These are phyloP conservation scores for Podospora fimiseda DNA, from an alignment of 495 filamentous ascomycete species.

Conservation along the genomic window DNA sequence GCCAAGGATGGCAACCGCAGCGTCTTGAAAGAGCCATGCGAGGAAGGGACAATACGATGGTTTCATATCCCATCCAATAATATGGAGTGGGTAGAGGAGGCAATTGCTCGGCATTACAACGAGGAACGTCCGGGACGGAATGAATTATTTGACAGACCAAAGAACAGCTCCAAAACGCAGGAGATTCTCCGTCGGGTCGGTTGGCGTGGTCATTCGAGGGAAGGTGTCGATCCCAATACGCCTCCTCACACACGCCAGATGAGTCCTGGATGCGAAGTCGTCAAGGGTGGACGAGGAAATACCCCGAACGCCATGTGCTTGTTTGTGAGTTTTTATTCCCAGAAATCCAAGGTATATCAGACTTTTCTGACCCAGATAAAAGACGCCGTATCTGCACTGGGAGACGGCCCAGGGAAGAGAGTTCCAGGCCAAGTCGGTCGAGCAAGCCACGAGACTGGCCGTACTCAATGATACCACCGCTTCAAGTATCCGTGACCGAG, in stretches of 20 bases:
- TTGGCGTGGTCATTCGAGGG: conserved; percentile 11
- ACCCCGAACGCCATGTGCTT: conserved; percentile 8
- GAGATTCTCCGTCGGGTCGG: conserved; percentile 12
- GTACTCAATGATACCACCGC: conserved; percentile 2
- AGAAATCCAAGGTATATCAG: no score
- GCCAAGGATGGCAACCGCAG: conserved; percentile 7
- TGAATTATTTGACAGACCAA: conserved; percentile 12
- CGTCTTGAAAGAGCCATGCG: conserved; percentile 5
- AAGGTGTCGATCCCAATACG: conserved; percentile 4
- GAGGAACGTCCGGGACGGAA: conserved; percentile 9
- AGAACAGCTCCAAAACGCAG: conserved; percentile 7
- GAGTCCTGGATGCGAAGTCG: conserved; percentile 4
- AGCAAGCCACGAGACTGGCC: conserved; percentile 4
- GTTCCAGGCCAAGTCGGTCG: conserved; percentile 8
- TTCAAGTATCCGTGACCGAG: conserved; percentile 1
- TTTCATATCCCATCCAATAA: conserved; percentile 13
- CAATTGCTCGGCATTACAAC: conserved; percentile 14
- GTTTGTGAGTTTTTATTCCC: neutral
- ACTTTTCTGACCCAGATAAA: neutral
- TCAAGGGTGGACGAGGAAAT: conserved; percentile 1
- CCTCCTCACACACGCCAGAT: conserved; percentile 11
- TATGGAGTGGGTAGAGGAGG: conserved; percentile 12
- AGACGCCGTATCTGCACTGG: conserved; percentile 15
- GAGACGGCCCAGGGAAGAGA: conserved; percentile 10
- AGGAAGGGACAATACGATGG: conserved; percentile 12